Evolutionary conservation across 345 rosid species (phyloP).

Genomic region (Anastatica hierochuntica): DNA sequence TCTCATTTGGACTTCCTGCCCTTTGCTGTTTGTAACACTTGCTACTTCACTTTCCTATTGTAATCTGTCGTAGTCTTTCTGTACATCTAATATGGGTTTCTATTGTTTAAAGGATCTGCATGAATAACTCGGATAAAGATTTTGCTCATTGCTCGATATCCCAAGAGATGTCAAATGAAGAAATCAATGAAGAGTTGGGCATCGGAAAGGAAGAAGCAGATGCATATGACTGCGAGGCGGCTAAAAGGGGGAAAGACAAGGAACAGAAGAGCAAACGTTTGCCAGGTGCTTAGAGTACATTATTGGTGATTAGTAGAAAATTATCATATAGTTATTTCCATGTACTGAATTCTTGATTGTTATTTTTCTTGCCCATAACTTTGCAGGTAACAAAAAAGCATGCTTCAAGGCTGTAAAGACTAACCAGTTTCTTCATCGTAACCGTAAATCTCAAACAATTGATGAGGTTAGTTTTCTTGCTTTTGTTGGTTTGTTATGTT

Average conservation of each 20-base stretch:
- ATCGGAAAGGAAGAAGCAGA: slow-evolving; percentile 86
- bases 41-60: background rate
- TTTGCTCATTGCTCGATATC: slow-evolving; percentile 71
- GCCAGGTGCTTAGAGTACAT: slow-evolving; percentile 38
- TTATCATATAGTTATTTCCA: background rate
- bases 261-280: slow-evolving; percentile 36
- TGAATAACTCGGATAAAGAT: slow-evolving; percentile 55
- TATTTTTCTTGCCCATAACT: slow-evolving; percentile 2
- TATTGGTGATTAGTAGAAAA: background rate
- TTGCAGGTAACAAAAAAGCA: slow-evolving; percentile 50
- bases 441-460: slow-evolving; percentile 76
- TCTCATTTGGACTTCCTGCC: background rate
- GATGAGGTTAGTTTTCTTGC: slow-evolving; percentile 61
- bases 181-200: slow-evolving; percentile 88
- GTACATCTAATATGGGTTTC: slow-evolving; percentile 8
- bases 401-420: slow-evolving; percentile 55
- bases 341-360: slow-evolving; percentile 8
- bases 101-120: slow-evolving; percentile 54
- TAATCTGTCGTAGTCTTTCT: background rate
- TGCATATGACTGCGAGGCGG: slow-evolving; percentile 39
- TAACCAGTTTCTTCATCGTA: slow-evolving; percentile 80
- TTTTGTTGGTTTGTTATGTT: background rate
- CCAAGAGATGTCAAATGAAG: slow-evolving; percentile 93
- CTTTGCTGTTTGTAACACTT: background rate
- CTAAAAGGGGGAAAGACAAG: slow-evolving; percentile 41